A percentile compares a stretch with the other conserved stretches of the same genome.
Evolutionary conservation across 1,284 basidiomycete species (phyloP).

Genomic region (Ceratobasidium sp.): DNA sequence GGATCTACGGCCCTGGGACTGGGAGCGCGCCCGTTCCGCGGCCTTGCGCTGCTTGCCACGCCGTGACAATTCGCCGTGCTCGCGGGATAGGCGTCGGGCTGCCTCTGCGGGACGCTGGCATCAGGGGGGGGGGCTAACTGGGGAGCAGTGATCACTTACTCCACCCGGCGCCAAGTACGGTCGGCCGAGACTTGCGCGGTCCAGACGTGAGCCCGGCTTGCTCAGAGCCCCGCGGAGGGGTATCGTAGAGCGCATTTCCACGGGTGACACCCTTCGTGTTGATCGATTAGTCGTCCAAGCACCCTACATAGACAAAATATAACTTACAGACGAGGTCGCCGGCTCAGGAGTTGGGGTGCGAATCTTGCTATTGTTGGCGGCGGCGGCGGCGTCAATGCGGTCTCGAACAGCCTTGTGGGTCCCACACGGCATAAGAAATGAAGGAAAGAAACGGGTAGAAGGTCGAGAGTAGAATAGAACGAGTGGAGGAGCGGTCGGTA

Average conservation of each 20-base stretch:
- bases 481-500: too few species aligned
- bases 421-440: too few species aligned
- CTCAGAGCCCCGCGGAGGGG: not conserved
- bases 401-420: not conserved
- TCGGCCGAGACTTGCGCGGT: not conserved
- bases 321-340: conserved; percentile 6
- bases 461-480: too few species aligned
- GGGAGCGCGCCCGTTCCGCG: not conserved
- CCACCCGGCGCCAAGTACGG: not conserved
- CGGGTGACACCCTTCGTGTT: not conserved
- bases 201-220: not conserved
- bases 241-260: conserved; percentile 4
- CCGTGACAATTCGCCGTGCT: not conserved
- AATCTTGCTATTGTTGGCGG: not conserved
- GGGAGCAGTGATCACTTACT: not conserved
- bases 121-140: not conserved
- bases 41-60: conserved; percentile 3
- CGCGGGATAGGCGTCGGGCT: not conserved
- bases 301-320: not conserved
- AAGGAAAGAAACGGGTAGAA: too few species aligned
- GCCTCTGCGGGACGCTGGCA: not conserved
- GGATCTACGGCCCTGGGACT: not conserved
- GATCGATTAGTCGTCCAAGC: not conserved
- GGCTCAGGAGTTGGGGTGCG: conserved; percentile 3
- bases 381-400: not conserved